phyloP scores from a whole-genome alignment of 768 basidiomycete genomes.

The Tricholoma hemisulphureum region DNA sequence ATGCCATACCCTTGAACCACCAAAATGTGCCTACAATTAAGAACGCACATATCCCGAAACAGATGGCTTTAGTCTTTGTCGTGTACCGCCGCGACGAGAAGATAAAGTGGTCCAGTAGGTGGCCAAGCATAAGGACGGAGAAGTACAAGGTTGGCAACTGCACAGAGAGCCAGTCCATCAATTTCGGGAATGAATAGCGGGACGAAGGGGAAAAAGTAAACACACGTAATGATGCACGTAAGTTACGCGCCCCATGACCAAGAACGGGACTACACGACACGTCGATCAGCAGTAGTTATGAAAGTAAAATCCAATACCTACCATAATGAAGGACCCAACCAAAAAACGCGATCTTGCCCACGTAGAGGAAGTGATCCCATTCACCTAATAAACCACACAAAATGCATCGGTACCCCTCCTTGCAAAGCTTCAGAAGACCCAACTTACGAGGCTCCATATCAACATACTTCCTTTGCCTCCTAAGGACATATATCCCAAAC shows the following conservation, averaged over 20 bases:
- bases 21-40: slow-evolving; percentile 79
- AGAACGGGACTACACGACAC: slow-evolving; percentile 73
- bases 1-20: slow-evolving; percentile 91
- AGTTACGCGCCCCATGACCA: slow-evolving; percentile 97
- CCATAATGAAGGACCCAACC: slow-evolving; percentile 93
- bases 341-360: slow-evolving; percentile 84
- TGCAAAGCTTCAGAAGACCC: neutral
- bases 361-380: slow-evolving; percentile 94
- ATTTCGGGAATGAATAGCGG: neutral
- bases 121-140: slow-evolving; percentile 86
- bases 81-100: slow-evolving; percentile 72
- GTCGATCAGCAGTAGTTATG: neutral
- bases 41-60: slow-evolving; percentile 62
- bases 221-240: slow-evolving; percentile 95
- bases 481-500: slow-evolving; percentile 69
- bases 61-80: slow-evolving; percentile 62
- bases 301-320: slow-evolving; percentile 35
- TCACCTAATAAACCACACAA: slow-evolving; percentile 50
- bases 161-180: slow-evolving; percentile 4
- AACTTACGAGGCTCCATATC: slow-evolving; percentile 86
- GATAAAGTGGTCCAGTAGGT: slow-evolving; percentile 90
- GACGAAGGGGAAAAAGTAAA: slow-evolving; percentile 16
- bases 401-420: neutral
- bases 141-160: slow-evolving; percentile 97
- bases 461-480: slow-evolving; percentile 83